These are phyloP conservation scores for Fomitopsis pinicola DNA, from an alignment of 1,284 basidiomycete genomes.

Conservation along the genomic window DNA sequence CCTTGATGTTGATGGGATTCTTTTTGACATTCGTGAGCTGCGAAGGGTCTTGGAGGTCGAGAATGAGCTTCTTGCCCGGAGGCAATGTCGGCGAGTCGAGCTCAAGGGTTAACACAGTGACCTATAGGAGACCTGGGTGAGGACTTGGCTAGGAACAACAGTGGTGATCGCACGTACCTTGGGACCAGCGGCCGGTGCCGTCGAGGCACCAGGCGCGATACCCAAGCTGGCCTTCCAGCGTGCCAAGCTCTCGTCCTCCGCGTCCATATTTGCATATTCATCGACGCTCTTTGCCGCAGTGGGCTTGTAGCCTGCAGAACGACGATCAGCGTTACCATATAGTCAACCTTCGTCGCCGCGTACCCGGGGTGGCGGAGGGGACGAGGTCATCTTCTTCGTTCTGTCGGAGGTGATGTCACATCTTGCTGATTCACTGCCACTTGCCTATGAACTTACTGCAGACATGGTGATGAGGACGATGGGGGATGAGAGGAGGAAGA, in stretches of 20 bases:
- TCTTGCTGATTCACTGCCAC: not conserved
- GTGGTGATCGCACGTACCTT: slow-evolving; percentile 42
- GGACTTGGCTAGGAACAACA: not conserved
- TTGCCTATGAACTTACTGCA: slow-evolving; percentile 23
- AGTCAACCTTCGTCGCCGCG: not conserved
- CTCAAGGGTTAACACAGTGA: slow-evolving; percentile 67
- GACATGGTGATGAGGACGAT: slow-evolving; percentile 33
- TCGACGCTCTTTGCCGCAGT: slow-evolving; percentile 60
- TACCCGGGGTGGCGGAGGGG: slow-evolving; percentile 63
- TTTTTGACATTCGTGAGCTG: slow-evolving; percentile 54
- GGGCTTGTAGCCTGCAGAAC: slow-evolving; percentile 63
- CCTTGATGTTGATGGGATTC: slow-evolving; percentile 76
- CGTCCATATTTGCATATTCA: slow-evolving; percentile 76
- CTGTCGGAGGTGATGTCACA: slow-evolving; percentile 16
- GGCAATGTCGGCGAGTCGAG: slow-evolving; percentile 67
- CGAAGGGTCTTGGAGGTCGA: slow-evolving; percentile 50
- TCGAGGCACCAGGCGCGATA: slow-evolving; percentile 53
- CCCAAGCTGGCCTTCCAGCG: slow-evolving; percentile 92
- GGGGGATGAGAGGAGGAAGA: slow-evolving; percentile 18
- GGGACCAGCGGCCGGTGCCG: slow-evolving; percentile 44
- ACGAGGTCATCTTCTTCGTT: slow-evolving; percentile 66
- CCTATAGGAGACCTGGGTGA: slow-evolving; percentile 33
- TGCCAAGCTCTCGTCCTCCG: slow-evolving; percentile 79
- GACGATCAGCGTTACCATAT: slow-evolving; percentile 3
- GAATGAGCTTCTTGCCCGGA: slow-evolving; percentile 50